These are phyloP conservation scores for Coemansia erecta DNA, from an alignment of 192 early-diverging fungal species.

Conservation along the genomic window DNA sequence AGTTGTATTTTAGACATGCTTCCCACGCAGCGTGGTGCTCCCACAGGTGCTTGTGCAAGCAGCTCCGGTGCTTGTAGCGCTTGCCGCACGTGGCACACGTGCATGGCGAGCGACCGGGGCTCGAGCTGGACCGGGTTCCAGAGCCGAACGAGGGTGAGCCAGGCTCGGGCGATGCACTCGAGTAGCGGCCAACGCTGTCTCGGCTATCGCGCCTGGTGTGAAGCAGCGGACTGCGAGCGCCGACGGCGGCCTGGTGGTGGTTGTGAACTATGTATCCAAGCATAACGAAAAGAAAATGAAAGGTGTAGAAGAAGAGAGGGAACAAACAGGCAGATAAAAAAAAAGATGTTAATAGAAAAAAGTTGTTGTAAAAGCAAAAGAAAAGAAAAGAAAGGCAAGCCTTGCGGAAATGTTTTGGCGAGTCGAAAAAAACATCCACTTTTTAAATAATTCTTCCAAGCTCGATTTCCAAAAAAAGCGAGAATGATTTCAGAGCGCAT, in stretches of 20 bases:
- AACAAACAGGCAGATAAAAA: too few species aligned
- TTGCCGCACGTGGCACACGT: constrained; percentile 59
- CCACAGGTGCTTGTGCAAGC: constrained; percentile 61
- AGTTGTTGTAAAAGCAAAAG: too few species aligned
- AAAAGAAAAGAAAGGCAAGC: too few species aligned
- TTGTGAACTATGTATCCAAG: constrained; percentile 11
- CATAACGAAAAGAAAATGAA: constrained; percentile 10
- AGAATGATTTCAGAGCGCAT: too few species aligned
- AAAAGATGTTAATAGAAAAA: neutral
- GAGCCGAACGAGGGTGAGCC: constrained; percentile 34
- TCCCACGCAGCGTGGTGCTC: constrained; percentile 67
- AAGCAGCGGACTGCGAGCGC: constrained; percentile 24
- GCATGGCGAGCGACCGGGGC: constrained; percentile 49
- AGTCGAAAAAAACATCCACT: too few species aligned
- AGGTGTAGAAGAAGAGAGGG: constrained; percentile 3
- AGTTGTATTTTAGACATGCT: constrained; percentile 59
- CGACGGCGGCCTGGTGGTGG: constrained; percentile 13
- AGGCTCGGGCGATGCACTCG: constrained; percentile 39
- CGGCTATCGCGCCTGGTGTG: constrained; percentile 11
- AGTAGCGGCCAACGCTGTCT: constrained; percentile 36
- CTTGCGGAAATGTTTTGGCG: too few species aligned
- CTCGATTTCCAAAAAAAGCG: too few species aligned
- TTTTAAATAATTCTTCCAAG: too few species aligned
- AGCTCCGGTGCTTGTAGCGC: constrained; percentile 62
- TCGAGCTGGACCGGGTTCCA: constrained; percentile 46